Evolutionary conservation across 306 rosid genomes (phyloP), one percentile per base, ranked within the genome.

Genomic region (Echinosophora koreensis): DNA sequence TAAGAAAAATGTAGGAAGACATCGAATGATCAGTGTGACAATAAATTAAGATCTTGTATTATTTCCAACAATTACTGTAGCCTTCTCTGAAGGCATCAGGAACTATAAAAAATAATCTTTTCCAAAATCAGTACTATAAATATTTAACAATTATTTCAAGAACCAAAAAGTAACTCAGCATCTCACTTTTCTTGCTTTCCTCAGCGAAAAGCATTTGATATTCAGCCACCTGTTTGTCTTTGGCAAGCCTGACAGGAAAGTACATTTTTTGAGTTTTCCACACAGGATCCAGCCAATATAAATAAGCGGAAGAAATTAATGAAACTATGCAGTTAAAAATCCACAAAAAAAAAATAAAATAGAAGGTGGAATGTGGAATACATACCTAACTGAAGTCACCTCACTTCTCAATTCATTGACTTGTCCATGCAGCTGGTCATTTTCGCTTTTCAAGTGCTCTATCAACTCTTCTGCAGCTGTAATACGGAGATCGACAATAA

Each of bases 381-480:
- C 88, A 81, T 81, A 69, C 99, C 97, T 92, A 57, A 86, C 55
- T 0, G 88, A 88, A 81, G 86, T 79, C 60, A 89, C 52, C 84
- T 95, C 96, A 82, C 54, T 85, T 57, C 85, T 88, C 90, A 95
- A 81, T 1, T 88, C 94, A 83, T 81, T 71, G 66, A 90, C 83
- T 78, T 86, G 87, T 28, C 49, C 84, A 39, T 6, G 83, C 82
- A 95, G 73, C 79, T 78, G 62, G 54, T 89, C 92, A 52, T 88
- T 92, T 80, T 95, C 90, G 8, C 22, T 82, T 74, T 58, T 85
- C 65, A 90, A 83, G 82, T 95, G 91, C 60, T 92, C 87, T 34
- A 90, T 88, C 75, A 86, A 77, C 76, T 89, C 91, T 79, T 95
- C 97, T 2, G 94, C 88, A 70, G 87, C 99, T 95, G 94, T 35